These are phyloP conservation scores for Saturnispora bothae DNA, from an alignment of 805 yeast species.

Conservation along the genomic window DNA sequence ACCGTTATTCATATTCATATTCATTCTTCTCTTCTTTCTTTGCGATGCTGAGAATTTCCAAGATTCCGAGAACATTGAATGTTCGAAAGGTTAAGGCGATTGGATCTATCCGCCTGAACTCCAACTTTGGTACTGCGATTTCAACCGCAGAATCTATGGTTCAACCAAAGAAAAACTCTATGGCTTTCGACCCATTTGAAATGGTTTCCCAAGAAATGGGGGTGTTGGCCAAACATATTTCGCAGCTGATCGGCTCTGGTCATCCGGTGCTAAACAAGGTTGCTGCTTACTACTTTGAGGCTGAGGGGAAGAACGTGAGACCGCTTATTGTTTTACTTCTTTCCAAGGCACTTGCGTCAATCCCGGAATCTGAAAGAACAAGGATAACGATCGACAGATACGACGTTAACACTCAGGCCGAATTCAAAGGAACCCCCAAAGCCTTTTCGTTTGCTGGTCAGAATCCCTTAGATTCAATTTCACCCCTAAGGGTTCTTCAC, in stretches of 20 bases:
- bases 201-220: slow-evolving; percentile 92
- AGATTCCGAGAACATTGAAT: too few species aligned
- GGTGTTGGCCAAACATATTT: slow-evolving; percentile 75
- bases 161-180: slow-evolving; percentile 38
- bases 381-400: slow-evolving; percentile 49
- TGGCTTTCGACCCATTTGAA: slow-evolving; percentile 70
- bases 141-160: slow-evolving; percentile 67
- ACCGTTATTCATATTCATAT: too few species aligned
- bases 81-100: too few species aligned
- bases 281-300: slow-evolving; percentile 89
- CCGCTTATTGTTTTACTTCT: slow-evolving; percentile 81
- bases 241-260: slow-evolving; percentile 79
- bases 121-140: slow-evolving; percentile 40
- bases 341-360: slow-evolving; percentile 67
- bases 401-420: slow-evolving; percentile 60
- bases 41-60: too few species aligned
- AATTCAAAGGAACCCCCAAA: slow-evolving; percentile 47
- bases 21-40: too few species aligned
- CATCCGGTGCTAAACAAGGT: slow-evolving; percentile 90
- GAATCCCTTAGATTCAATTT: slow-evolving; percentile 51
- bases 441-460: slow-evolving; percentile 48
- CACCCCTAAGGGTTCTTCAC: slow-evolving; percentile 76
- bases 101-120: too few species aligned
- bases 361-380: slow-evolving; percentile 60
- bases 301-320: slow-evolving; percentile 91